Evolutionary conservation across 768 basidiomycete species (phyloP).

Genomic region (Pilatotrama ljubarskyi): DNA sequence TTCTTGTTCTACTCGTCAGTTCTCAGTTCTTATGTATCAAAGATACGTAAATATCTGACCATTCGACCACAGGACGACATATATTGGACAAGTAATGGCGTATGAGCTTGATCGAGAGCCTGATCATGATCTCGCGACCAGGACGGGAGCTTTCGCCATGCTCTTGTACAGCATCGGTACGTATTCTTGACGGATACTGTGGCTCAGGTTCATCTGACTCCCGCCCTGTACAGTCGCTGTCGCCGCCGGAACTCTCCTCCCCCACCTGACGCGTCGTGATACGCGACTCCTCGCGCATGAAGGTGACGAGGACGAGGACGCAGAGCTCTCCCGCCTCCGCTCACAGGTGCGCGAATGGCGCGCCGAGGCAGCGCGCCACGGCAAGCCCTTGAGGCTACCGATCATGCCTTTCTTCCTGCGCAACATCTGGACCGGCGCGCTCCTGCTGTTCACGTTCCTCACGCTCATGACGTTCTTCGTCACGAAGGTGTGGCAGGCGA

Average conservation of each 20-base stretch:
- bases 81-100: constrained; percentile 93
- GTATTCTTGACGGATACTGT: constrained; percentile 23
- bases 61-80: constrained; percentile 67
- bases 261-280: constrained; percentile 80
- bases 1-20: constrained; percentile 89
- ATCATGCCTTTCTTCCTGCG: constrained; percentile 88
- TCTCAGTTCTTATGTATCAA: background rate
- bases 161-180: constrained; percentile 86
- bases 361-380: constrained; percentile 75
- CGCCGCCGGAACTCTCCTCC: constrained; percentile 75
- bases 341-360: constrained; percentile 79
- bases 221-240: constrained; percentile 68
- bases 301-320: constrained; percentile 71
- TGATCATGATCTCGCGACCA: constrained; percentile 78
- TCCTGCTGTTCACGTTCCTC: constrained; percentile 76
- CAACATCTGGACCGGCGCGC: constrained; percentile 91
- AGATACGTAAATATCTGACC: constrained; percentile 5
- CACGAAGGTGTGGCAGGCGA: constrained; percentile 75
- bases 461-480: constrained; percentile 89
- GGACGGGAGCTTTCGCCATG: constrained; percentile 87
- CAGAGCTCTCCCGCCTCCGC: constrained; percentile 69
- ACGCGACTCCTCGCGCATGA: constrained; percentile 72
- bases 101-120: constrained; percentile 72
- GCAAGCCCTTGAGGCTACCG: constrained; percentile 75
- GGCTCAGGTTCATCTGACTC: constrained; percentile 6